Base-by-base conservation (phyloP, 805 yeast species). In the Yueomyces sp. region DNA sequence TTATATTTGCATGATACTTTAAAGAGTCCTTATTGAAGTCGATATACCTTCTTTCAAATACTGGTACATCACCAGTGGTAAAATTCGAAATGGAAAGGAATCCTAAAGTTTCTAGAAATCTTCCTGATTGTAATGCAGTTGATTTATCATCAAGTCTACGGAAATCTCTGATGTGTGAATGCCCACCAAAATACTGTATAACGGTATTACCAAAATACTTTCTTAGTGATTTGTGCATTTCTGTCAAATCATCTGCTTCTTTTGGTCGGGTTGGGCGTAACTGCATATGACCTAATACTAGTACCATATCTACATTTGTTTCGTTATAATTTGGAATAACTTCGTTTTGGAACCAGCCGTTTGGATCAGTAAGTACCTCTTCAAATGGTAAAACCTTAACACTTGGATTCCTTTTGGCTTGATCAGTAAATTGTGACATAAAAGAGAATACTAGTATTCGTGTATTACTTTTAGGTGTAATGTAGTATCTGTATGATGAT, bases 71-170 rank as follows among this genome's bases (percentile, higher is more conserved):
- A 19, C 38, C 36, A 19, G 36, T n/a, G 5, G 44, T 44, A 2
- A 49, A 29, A 38, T 64, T 47, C 47, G 71, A 66, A 27, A 86
- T 64, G 28, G 94, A 76, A 9, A 82, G 61, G 72, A 87, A 90
- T 0, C 97, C 97, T n/a, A 84, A 73, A 0, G 97, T 90, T 58
- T 90, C 97, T 55, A 94, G 76, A 57, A 84, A 90, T 41, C 96
- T 68, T 0, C 97, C 97, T 57, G 95, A 84, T 64, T 90, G 95
- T n/a, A 90, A 62, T 0, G 81, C 96, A 0, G 84, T 77, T 28
- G 88, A 73, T 41, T 64, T 65, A 2, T 67, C 63, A 55, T 90
- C 97, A 42, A 79, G 67, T 3, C 75, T 65, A 5, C 76, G 72
- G 60, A 81, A 90, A 60, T 90, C 97, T 48, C 97, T 69, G 12